Evolutionary conservation across 768 basidiomycete genomes (phyloP).

Genomic region (Panus rudis): DNA sequence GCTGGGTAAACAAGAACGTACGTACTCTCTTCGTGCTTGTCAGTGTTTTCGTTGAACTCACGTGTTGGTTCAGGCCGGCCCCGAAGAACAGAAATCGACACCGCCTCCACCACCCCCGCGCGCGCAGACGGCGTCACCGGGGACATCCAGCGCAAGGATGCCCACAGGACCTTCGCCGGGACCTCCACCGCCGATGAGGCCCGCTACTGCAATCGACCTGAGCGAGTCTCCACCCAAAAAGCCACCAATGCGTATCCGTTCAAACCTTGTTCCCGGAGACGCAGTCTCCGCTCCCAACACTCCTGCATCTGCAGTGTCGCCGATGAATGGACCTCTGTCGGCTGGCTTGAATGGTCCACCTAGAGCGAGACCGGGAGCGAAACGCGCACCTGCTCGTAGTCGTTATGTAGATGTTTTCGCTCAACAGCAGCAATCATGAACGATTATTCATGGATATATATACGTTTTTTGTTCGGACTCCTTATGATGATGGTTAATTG

Average conservation of each 20-base stretch:
- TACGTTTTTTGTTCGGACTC: too few relatives aligned
- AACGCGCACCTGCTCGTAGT: slow-evolving; percentile 70
- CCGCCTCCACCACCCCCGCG: slow-evolving; percentile 77
- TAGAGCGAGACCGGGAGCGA: slow-evolving; percentile 56
- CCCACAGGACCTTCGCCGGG: slow-evolving; percentile 26
- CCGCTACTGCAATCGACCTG: slow-evolving; percentile 61
- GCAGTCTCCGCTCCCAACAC: slow-evolving; percentile 27
- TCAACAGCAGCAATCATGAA: too few relatives aligned
- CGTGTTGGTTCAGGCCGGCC: slow-evolving; percentile 38
- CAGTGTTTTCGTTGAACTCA: not conserved
- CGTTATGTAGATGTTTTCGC: slow-evolving; percentile 26
- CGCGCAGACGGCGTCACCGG: slow-evolving; percentile 82
- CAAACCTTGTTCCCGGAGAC: slow-evolving; percentile 53
- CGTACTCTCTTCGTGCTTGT: slow-evolving; percentile 10
- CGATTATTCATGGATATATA: too few relatives aligned
- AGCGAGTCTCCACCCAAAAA: slow-evolving; percentile 45
- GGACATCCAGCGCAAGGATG: slow-evolving; percentile 35
- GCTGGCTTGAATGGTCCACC: slow-evolving; percentile 33
- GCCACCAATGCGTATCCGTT: slow-evolving; percentile 51
- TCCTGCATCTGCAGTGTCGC: slow-evolving; percentile 17
- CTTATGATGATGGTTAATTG: too few relatives aligned
- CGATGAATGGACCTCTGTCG: slow-evolving; percentile 18
- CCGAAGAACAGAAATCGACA: slow-evolving; percentile 45
- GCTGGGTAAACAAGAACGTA: slow-evolving; percentile 95
- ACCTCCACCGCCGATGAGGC: slow-evolving; percentile 41